phyloP scores from a whole-genome alignment of 2,329 filamentous ascomycete genomes.

The Penicillium aurantiogriseum region DNA sequence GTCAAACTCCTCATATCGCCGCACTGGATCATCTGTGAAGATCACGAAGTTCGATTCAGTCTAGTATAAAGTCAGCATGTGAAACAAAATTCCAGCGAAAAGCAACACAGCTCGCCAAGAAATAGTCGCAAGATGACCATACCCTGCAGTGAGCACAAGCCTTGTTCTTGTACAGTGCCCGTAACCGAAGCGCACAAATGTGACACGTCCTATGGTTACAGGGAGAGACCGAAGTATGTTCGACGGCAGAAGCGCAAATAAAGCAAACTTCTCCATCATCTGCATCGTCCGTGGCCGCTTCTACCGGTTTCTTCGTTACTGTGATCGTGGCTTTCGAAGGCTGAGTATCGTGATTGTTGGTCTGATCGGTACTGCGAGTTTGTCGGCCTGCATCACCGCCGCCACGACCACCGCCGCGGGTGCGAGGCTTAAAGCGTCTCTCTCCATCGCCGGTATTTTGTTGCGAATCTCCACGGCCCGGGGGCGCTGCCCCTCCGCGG shows the following conservation, averaged over 20 bases:
- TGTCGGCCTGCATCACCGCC: conserved; percentile 35
- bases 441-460: conserved; percentile 28
- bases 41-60: conserved; percentile 67
- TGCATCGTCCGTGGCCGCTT: conserved; percentile 46
- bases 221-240: conserved; percentile 82
- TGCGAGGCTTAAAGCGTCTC: conserved; percentile 38
- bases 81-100: conserved; percentile 1
- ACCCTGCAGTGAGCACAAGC: conserved; percentile 94
- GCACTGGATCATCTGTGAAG: conserved; percentile 81
- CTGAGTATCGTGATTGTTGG: conserved; percentile 16
- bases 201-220: conserved; percentile 98
- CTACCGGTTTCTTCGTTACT: conserved; percentile 29
- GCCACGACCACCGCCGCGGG: conserved; percentile 32
- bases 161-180: conserved; percentile 93
- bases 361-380: conserved; percentile 20
- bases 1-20: conserved; percentile 81
- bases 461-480: conserved; percentile 30
- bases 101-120: not conserved
- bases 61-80: conserved; percentile 23
- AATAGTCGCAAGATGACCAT: conserved; percentile 39
- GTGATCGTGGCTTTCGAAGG: conserved; percentile 29
- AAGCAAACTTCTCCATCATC: conserved; percentile 85
- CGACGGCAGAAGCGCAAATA: conserved; percentile 89
- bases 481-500: conserved; percentile 36
- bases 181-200: conserved; percentile 86